These are phyloP conservation scores for Kwoniella europaea DNA, from an alignment of 768 basidiomycete species.

Conservation along the genomic window DNA sequence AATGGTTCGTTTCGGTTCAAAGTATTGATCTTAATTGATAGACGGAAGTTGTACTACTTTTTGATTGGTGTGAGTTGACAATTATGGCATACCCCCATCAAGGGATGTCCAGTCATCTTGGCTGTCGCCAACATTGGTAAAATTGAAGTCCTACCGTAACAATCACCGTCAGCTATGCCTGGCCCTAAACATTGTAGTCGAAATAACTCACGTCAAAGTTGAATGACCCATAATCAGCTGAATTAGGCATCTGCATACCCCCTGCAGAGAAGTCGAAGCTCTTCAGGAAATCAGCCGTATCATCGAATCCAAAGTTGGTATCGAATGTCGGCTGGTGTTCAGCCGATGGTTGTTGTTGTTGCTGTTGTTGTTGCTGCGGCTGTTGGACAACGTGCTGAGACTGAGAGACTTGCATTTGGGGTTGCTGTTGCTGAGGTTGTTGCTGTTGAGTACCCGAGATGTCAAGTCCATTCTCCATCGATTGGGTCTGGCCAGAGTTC, in stretches of 20 bases:
- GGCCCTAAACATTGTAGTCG: not conserved
- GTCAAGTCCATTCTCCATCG: not conserved
- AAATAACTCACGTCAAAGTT: constrained; percentile 20
- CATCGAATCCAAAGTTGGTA: constrained; percentile 15
- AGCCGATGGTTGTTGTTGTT: constrained; percentile 1
- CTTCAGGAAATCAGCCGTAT: constrained; percentile 21
- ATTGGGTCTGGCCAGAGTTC: not conserved
- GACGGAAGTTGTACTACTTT: not conserved
- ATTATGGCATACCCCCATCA: constrained; percentile 5
- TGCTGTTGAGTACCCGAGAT: not conserved
- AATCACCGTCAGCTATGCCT: not conserved
- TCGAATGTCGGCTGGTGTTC: constrained; percentile 1
- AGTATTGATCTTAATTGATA: not conserved
- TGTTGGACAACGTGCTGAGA: constrained; percentile 15
- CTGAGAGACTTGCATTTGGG: constrained; percentile 2
- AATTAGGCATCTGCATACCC: constrained; percentile 8
- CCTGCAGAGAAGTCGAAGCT: constrained; percentile 14
- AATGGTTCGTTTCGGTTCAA: not conserved
- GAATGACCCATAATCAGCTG: constrained; percentile 16
- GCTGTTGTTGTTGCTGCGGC: constrained; percentile 3
- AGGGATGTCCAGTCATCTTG: constrained; percentile 17
- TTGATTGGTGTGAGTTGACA: not conserved
- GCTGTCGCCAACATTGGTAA: constrained; percentile 5
- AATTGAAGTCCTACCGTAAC: constrained; percentile 10
- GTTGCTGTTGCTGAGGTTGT: not conserved